Evolutionary conservation across 495 filamentous ascomycete genomes (phyloP), one percentile per base, ranked within the genome.

Genomic region (Sordaria brevicollis): DNA sequence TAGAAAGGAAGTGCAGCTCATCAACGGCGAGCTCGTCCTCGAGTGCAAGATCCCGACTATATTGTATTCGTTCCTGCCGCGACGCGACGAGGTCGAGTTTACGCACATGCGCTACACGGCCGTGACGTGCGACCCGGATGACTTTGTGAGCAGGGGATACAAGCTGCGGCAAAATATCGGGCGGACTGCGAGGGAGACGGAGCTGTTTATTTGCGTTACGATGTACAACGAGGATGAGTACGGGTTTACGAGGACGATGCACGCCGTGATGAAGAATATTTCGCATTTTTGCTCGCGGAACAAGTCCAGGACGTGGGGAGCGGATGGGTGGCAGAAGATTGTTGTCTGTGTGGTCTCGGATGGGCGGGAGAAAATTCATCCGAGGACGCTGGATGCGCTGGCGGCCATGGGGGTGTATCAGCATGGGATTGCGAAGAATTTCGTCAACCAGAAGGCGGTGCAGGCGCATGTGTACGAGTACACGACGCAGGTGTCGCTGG

Each of bases 81-180:
- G 93, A 36, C 86, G 94, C 33, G 93, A 98, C 78, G 93, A 96
- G 72, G 87, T 92, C 65, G 96, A 99, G 79, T 99, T 98, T 78
- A 99, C 96, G 1, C 94, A 99, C 78, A 98, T 98, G 96, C 91
- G 96, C n/a, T 99, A 99, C 76, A 98, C 96, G 35, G 96, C 96
- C n/a, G 95, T 97, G 38, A 99, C 96, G 1, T 97, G 94, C 76
- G 96, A 99, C 77, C 96, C 96, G 0, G 94, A 98, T 77, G 94
- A 99, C 75, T 99, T 96, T 73, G 89, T 92, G 0, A 83, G 87
- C 17, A 85, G 88, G 66, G 94, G 95, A 0, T 99, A 98, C 82
- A 95, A 96, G 79, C 79, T 99, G 74, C 90, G 96, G n/a, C 96
- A 98, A 80, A 94, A 96, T 77, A 92, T 98, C 69, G 92, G 92